Base-by-base conservation (phyloP, 1,139 yeast genomes). In the Blastobotrys malaysiensis region DNA sequence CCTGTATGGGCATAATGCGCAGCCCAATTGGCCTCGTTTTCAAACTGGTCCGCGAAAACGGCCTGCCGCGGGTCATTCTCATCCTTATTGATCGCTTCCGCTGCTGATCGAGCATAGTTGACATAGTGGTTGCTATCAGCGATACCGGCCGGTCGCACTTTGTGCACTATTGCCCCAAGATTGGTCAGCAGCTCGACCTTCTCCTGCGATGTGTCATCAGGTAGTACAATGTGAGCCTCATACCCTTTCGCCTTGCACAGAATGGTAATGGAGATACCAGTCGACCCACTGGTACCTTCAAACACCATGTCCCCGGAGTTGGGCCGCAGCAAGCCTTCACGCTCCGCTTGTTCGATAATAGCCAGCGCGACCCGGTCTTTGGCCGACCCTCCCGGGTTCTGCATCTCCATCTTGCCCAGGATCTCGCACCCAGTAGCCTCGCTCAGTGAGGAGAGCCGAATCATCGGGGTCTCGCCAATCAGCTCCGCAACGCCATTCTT, bases 251-350 rank as follows among this genome's bases (percentile, higher is more conserved):
- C 88, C 62, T 90, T 82, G 59, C 96, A 88, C 21, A 93, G 77
- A 71, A 89, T 81, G 1, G 98, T 97, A 61, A 93, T 80, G 1
- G 97, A 88, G 24, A 93, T 93, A 7, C 99, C 99, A 0, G 99
- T 93, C 0, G 97, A 88, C 0, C 98, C 98, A 9, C 95, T 84
- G 0, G 98, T 93, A 2, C 99, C 99, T 73, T 93, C 99, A 67
- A 85, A 90, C 3, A 88, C 82, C 18, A 84, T 78, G 65, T 88
- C 90, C 1, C 81, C 83, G 52, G 74, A 63, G 54, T 81, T 68
- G 0, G 90, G 91, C 7, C 73, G 68, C 46, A 91, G 68, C 13
- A 74, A 68, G 0, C 93, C 95, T 46, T 65, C 59, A 11, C 61
- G 54, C 68, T 88, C 97, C 54, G 88, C 87, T 18, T 80, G 80